Conservation (phyloP, 2,329 filamentous ascomycete species). For the Ceratocystis alfenasii region DNA sequence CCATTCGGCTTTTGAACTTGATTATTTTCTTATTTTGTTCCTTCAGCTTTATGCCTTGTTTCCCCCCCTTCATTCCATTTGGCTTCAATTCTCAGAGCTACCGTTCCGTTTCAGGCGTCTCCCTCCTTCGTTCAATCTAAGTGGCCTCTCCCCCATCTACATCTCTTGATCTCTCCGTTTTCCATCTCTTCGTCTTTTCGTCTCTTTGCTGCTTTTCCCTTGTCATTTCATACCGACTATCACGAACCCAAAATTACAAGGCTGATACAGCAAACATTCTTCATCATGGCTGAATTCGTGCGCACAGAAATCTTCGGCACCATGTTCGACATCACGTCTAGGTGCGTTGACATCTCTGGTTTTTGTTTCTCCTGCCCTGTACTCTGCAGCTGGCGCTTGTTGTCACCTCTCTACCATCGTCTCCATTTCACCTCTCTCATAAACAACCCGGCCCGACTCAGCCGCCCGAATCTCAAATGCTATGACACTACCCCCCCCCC, state of each 20-base stretch:
- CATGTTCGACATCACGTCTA: constrained; percentile 98
- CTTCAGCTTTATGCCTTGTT: neutral
- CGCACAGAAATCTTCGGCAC: constrained; percentile 98
- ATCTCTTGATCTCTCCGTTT: neutral
- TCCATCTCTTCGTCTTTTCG: neutral
- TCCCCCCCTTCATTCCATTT: neutral
- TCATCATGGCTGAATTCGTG: constrained; percentile 95
- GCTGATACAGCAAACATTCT: constrained; percentile 22
- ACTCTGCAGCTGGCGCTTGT: neutral
- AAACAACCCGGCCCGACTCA: too few relatives aligned
- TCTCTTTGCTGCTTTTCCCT: constrained; percentile 19
- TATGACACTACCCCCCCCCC: neutral
- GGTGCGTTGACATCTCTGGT: constrained; percentile 41
- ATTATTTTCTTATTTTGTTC: neutral
- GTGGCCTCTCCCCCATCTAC: neutral
- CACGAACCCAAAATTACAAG: constrained; percentile 18
- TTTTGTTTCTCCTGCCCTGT: neutral
- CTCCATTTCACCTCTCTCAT: neutral
- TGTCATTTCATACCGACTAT: constrained; percentile 3
- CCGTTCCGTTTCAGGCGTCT: neutral
- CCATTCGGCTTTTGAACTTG: neutral
- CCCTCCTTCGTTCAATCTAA: too few relatives aligned
- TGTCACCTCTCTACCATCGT: too few relatives aligned
- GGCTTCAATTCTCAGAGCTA: too few relatives aligned
- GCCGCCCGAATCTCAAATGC: neutral